A percentile compares a stretch with the other conserved stretches of the same genome.
phyloP scores from a whole-genome alignment of 1,284 basidiomycete genomes.

The Rhodotorula glutinis region DNA sequence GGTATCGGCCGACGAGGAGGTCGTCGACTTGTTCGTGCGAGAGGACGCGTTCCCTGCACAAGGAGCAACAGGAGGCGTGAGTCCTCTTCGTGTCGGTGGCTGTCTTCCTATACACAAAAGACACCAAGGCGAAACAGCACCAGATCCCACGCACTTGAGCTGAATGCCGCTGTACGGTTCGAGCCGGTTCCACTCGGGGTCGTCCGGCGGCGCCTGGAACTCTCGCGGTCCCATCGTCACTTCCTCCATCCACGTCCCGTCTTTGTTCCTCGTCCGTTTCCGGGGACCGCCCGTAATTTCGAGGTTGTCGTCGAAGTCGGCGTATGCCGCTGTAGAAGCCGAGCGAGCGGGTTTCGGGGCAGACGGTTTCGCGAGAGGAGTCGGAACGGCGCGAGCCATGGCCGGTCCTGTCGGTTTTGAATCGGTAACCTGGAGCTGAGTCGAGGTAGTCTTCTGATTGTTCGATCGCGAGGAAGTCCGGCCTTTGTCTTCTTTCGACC shows the following conservation, averaged over 20 bases:
- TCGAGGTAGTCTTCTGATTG: too few species aligned
- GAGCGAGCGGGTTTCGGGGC: neutral
- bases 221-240: constrained; percentile 71
- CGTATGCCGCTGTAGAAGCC: neutral
- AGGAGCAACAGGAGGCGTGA: neutral
- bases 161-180: constrained; percentile 87
- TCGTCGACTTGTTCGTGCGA: constrained; percentile 74
- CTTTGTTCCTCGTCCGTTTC: constrained; percentile 57
- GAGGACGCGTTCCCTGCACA: constrained; percentile 64
- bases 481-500: neutral
- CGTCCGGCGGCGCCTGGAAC: constrained; percentile 60
- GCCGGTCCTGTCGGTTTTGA: neutral
- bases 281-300: constrained; percentile 20
- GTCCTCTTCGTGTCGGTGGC: too few species aligned
- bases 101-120: too few species aligned
- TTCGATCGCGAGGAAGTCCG: too few species aligned
- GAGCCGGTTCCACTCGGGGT: constrained; percentile 67
- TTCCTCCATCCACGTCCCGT: constrained; percentile 68
- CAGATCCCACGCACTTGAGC: constrained; percentile 73
- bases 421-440: too few species aligned
- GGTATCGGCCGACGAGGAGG: constrained; percentile 78
- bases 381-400: too few species aligned
- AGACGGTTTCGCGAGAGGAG: neutral
- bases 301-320: constrained; percentile 31
- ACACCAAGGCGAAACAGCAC: too few species aligned